These are phyloP conservation scores for Starmerella roubikii DNA, from an alignment of 805 yeast species.

Conservation along the genomic window DNA sequence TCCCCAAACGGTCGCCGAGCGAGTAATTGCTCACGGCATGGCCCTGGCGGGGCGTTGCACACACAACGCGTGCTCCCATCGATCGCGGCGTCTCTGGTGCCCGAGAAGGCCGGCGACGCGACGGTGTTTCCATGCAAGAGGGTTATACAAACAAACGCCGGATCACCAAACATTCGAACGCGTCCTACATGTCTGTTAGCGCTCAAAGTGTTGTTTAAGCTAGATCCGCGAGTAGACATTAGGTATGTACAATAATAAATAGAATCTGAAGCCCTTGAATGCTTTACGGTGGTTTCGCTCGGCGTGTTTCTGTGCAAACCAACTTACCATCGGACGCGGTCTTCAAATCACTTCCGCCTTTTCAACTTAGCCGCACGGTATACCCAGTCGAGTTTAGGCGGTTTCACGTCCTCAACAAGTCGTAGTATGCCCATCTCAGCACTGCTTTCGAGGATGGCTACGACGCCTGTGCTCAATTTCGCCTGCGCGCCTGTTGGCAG, in stretches of 20 bases:
- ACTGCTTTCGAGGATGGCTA: conserved; percentile 2
- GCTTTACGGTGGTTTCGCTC: no score
- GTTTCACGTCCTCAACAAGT: conserved; percentile 5
- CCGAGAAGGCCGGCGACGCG: background rate
- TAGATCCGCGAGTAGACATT: no score
- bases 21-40: conserved; percentile 22
- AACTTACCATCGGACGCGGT: no score
- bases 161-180: no score
- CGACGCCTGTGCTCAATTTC: conserved; percentile 8
- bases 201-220: no score
- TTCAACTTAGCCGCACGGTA: conserved; percentile 7
- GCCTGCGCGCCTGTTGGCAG: conserved; percentile 12
- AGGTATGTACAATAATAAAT: no score
- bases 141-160: no score
- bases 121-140: background rate
- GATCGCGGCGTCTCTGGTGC: conserved; percentile 11
- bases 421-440: conserved; percentile 1
- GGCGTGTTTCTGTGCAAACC: no score
- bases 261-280: no score
- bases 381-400: conserved; percentile 16
- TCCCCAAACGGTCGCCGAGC: conserved; percentile 53
- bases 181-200: no score
- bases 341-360: no score
- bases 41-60: conserved; percentile 21
- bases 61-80: conserved; percentile 19